These are phyloP conservation scores for Skeletonema costatum DNA, from an alignment of 108 stramenopile species.

Conservation along the genomic window DNA sequence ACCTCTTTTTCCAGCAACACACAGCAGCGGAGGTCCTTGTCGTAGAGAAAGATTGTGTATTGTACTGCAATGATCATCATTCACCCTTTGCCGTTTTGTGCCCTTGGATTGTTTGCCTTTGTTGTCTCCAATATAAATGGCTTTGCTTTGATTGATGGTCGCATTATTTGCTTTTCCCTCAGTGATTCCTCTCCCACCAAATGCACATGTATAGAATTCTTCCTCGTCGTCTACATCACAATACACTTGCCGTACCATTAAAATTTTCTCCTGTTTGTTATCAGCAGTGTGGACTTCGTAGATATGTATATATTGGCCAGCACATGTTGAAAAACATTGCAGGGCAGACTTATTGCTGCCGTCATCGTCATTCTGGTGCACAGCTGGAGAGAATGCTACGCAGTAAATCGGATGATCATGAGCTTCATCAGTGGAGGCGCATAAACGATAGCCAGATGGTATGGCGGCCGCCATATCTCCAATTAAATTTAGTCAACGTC, in stretches of 20 bases:
- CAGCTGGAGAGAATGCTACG: slow-evolving; percentile 58
- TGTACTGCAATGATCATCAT: not conserved
- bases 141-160: slow-evolving; percentile 2
- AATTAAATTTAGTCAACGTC: too few species aligned
- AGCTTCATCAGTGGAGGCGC: slow-evolving; percentile 39
- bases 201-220: slow-evolving; percentile 66
- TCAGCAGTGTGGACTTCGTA: slow-evolving; percentile 47
- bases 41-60: not conserved
- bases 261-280: not conserved
- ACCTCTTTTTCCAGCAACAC: slow-evolving; percentile 60
- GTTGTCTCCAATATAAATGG: not conserved
- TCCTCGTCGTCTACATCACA: slow-evolving; percentile 61
- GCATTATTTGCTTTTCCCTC: not conserved
- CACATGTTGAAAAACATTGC: slow-evolving; percentile 65
- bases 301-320: slow-evolving; percentile 50
- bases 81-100: not conserved
- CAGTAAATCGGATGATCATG: slow-evolving; percentile 65
- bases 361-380: slow-evolving; percentile 6
- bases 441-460: slow-evolving; percentile 7
- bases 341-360: not conserved
- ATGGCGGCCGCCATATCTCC: not conserved
- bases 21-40: slow-evolving; percentile 66
- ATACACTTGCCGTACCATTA: slow-evolving; percentile 56
- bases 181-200: slow-evolving; percentile 58
- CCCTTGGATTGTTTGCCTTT: not conserved